Percentiles rank a stretch among this genome's conserved stretches.
Evolutionary conservation across 177 flowering plant species (phyloP).

Genomic region (Viscum album): DNA sequence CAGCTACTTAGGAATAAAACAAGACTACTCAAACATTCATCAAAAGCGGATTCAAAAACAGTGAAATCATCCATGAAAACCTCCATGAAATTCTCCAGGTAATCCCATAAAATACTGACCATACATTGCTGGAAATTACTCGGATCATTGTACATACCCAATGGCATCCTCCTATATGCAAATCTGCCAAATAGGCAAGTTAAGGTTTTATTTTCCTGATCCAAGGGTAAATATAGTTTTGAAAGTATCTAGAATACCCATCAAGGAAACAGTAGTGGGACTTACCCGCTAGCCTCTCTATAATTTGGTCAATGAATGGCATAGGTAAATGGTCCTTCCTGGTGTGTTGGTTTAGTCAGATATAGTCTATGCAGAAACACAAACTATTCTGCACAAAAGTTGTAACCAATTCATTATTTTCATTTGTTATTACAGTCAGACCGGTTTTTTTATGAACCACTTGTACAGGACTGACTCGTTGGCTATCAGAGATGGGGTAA

Average conservation of each 20-base stretch:
- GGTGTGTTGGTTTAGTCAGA: not conserved
- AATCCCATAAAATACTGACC: not conserved
- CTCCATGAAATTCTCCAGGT: not conserved
- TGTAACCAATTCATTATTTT: not conserved
- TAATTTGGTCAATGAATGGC: not conserved
- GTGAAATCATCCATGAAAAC: not conserved
- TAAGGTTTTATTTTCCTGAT: not conserved
- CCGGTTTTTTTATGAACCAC: not conserved
- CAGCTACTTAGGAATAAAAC: too few relatives aligned
- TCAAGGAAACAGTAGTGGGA: not conserved
- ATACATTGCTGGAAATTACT: not conserved
- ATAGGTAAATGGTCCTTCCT: not conserved
- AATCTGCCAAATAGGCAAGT: not conserved
- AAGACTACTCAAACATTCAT: not conserved
- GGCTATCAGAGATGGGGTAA: too few relatives aligned
- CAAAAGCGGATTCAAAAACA: not conserved
- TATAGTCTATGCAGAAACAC: not conserved
- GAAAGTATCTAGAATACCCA: not conserved
- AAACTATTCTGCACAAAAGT: not conserved
- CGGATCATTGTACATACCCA: not conserved
- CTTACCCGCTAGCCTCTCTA: not conserved
- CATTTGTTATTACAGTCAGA: not conserved
- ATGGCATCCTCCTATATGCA: not conserved
- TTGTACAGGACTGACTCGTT: too few relatives aligned
- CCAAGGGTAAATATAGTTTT: not conserved